A percentile compares a stretch with the other conserved stretches of the same genome.
phyloP scores from a whole-genome alignment of 2,329 filamentous ascomycete species.

The Pyrenochaeta sp. region DNA sequence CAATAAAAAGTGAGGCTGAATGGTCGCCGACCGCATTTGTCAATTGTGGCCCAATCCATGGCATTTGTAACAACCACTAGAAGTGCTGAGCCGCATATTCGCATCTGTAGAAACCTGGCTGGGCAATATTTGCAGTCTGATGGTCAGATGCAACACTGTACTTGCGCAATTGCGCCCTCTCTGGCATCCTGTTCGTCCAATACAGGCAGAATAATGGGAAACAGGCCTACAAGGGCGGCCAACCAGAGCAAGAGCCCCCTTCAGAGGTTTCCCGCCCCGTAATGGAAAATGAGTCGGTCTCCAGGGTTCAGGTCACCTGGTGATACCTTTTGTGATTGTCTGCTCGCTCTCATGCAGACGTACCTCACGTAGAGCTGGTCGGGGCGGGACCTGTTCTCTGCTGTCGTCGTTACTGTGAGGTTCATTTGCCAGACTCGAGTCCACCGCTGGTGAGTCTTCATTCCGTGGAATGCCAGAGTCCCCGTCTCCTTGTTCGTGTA shows the following conservation, averaged over 20 bases:
- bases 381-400: slow-evolving; percentile 16
- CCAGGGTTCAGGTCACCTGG: not conserved
- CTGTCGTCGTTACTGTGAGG: slow-evolving; percentile 25
- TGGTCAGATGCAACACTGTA: slow-evolving; percentile 4
- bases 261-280: not conserved
- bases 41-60: slow-evolving; percentile 13
- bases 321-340: slow-evolving; percentile 22
- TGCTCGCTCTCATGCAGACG: slow-evolving; percentile 36
- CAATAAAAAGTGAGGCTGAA: slow-evolving; percentile 36
- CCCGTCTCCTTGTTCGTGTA: slow-evolving; percentile 36
- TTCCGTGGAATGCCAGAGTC: slow-evolving; percentile 21
- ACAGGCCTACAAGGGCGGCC: no score
- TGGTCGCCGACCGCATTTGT: slow-evolving; percentile 34
- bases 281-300: no score
- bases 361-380: slow-evolving; percentile 27
- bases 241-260: not conserved
- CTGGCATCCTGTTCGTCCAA: slow-evolving; percentile 1
- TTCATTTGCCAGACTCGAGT: slow-evolving; percentile 27
- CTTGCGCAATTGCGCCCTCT: not conserved
- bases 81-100: slow-evolving; percentile 10
- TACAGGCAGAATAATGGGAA: not conserved
- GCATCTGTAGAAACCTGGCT: slow-evolving; percentile 3
- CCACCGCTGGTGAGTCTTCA: slow-evolving; percentile 18
- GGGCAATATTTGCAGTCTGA: slow-evolving; percentile 2
- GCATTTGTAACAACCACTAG: slow-evolving; percentile 16